Conservation (phyloP, 495 filamentous ascomycete species). For the Neurospora hispaniola region DNA sequence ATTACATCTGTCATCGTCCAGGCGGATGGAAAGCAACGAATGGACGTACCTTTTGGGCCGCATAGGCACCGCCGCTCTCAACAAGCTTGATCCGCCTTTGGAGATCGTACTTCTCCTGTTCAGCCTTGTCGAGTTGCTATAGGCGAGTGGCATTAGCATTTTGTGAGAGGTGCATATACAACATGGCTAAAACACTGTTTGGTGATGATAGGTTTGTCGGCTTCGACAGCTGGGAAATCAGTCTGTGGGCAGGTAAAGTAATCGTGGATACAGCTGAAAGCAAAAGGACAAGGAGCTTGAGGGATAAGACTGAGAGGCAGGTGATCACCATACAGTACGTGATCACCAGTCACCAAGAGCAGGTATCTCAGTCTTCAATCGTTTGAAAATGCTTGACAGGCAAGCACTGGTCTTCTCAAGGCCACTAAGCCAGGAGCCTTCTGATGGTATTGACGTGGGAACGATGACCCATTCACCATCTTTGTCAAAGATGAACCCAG, state of each 20-base stretch:
- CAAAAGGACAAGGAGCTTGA: background rate
- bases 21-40: conserved; percentile 3
- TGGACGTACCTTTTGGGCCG: conserved; percentile 38
- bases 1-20: conserved; percentile 5
- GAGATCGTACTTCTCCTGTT: conserved; percentile 37
- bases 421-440: background rate
- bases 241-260: conserved; percentile 1
- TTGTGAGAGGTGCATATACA: conserved; percentile 1
- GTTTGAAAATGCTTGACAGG: background rate
- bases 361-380: background rate
- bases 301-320: background rate
- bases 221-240: background rate
- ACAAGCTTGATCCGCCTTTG: conserved; percentile 36
- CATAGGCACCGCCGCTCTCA: conserved; percentile 31
- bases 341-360: background rate
- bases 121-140: conserved; percentile 40
- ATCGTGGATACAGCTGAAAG: background rate
- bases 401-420: background rate
- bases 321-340: background rate
- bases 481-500: background rate
- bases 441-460: background rate
- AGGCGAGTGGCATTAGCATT: conserved; percentile 1
- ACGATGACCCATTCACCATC: background rate
- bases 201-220: background rate
- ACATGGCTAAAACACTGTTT: background rate